Conservation (phyloP, 345 rosid species). For the Mallotus nudiflorus region DNA sequence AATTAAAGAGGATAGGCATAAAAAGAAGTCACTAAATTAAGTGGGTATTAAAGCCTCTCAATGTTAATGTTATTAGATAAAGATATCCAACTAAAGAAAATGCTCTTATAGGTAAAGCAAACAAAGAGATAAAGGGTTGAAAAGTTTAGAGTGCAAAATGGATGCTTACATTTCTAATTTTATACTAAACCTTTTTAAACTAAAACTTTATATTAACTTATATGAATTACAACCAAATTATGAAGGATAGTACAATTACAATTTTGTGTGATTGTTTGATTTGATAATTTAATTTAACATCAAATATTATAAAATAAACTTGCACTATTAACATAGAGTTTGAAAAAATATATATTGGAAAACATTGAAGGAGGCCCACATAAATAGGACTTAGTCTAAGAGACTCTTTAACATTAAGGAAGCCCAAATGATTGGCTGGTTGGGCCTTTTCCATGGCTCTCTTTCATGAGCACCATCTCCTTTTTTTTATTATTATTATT, state of each 20-base stretch:
- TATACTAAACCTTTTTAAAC: no score
- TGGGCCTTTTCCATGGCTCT: conserved; percentile 24
- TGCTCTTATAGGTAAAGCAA: conserved; percentile 16
- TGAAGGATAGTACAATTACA: no score
- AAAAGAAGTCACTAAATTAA: conserved; percentile 11
- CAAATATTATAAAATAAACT: no score
- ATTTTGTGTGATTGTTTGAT: no score
- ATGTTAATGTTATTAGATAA: conserved; percentile 21
- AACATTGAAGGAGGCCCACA: conserved; percentile 14
- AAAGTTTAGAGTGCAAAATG: background rate
- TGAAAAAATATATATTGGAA: no score
- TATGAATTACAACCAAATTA: no score
- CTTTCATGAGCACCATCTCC: conserved; percentile 22
- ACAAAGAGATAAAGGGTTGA: background rate
- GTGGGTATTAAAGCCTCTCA: conserved; percentile 10
- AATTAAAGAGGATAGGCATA: conserved; percentile 12
- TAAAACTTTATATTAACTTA: no score
- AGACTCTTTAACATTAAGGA: conserved; percentile 6
- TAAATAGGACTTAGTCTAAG: conserved; percentile 9
- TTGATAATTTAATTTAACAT: no score
- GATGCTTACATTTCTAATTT: background rate
- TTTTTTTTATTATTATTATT: background rate
- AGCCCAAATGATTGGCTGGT: conserved; percentile 31
- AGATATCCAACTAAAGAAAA: conserved; percentile 15
- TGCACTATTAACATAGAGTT: no score